Conservation (phyloP, 768 basidiomycete genomes). For the Cystobasidium onofrii region DNA sequence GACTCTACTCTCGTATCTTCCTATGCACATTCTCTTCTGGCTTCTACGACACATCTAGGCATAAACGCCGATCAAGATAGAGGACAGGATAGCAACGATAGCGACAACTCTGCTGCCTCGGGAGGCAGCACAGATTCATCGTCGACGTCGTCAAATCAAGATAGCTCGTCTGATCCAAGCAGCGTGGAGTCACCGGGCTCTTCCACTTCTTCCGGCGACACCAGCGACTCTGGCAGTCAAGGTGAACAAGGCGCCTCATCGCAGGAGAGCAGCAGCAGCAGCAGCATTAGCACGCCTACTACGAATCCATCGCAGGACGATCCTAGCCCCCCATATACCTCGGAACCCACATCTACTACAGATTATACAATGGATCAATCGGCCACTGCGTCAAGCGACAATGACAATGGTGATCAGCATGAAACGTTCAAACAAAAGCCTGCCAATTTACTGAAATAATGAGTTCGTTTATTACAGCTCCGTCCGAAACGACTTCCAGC, state of each 20-base stretch:
- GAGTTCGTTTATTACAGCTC: background rate
- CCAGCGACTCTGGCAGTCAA: background rate
- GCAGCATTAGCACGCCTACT: background rate
- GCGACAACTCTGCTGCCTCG: too few species aligned
- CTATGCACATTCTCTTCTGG: too few species aligned
- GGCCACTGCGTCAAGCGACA: background rate
- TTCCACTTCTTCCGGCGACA: background rate
- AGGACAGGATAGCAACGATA: background rate
- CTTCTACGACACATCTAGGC: too few species aligned
- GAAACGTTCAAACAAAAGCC: background rate
- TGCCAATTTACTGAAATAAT: background rate
- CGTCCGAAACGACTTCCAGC: background rate
- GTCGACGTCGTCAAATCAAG: background rate
- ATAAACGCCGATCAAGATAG: too few species aligned
- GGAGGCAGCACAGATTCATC: background rate
- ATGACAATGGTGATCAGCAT: background rate
- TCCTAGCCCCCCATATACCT: background rate
- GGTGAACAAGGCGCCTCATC: background rate
- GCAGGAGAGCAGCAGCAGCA: too few species aligned
- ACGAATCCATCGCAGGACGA: background rate
- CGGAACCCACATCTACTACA: background rate
- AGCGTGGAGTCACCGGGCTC: background rate
- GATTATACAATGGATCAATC: background rate
- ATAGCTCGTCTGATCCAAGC: background rate
- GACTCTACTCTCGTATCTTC: too few species aligned